Evolutionary conservation across 768 basidiomycete genomes (phyloP), one percentile per base, ranked within the genome.

Genomic region (Mycena venus): DNA sequence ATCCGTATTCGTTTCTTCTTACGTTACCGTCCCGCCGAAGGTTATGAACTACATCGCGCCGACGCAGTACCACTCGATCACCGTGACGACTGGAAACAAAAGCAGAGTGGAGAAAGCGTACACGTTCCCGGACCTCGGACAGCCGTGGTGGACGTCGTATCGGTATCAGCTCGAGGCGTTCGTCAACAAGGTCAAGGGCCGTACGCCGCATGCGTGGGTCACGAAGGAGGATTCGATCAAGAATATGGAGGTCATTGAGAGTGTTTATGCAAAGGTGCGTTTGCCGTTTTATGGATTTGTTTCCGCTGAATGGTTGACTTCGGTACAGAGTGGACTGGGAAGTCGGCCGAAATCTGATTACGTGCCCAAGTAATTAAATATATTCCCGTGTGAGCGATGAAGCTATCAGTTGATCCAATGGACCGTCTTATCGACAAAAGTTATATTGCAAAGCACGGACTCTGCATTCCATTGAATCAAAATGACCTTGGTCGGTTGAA

Each of bases 121-220:
- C 77, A 86, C 79, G 27, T 87, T 84, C 76, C 69, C 66, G 29
- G 84, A 84, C 56, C 90, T 87, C 11, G 91, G 91, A 23, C 87
- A 91, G 79, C 83, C 84, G 11, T 91, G 89, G 88, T 93, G 91
- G 91, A 83, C 88, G 42, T 88, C 91, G 27, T 89, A 85, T 70
- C 80, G 85, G 44, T 91, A 89, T 72, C 91, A 93, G 80, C 81
- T 93, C 42, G 91, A 93, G 81, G 90, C 89, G 9, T 92, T 92
- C 68, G 88, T 93, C 10, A 89, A 94, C 77, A 87, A 85, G 78
- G 73, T 93, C 55, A 84, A 84, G 70, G 91, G 91, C 21, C 84
- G 88, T 38, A 79, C 81, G 25, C 89, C 91, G 2, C 85, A 88
- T 68, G 86, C 86, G 17, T 94, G 92, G 92, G 75, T 92, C 42